Conservation (phyloP, 305 asterid species). For the Fraxinus dipetala region DNA sequence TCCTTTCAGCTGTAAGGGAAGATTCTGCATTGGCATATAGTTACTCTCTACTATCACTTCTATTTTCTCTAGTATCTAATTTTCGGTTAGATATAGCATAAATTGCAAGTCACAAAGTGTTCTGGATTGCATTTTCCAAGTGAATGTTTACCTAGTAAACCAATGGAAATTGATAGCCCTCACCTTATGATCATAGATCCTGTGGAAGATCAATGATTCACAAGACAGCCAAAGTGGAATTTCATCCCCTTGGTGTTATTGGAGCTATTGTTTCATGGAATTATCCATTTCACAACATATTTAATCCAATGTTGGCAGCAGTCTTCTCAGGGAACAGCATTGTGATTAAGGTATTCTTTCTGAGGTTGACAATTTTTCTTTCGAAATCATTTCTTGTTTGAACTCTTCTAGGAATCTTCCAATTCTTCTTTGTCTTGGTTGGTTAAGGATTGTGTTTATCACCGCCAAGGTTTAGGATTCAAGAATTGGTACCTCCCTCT, state of each 20-base stretch:
- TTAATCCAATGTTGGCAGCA: constrained; percentile 98
- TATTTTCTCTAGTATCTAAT: background rate
- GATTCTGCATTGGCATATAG: constrained; percentile 17
- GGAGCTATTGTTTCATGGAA: constrained; percentile 99
- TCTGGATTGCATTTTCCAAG: constrained; percentile 8
- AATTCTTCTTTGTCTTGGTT: background rate
- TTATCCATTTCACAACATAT: constrained; percentile 96
- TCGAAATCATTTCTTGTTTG: background rate
- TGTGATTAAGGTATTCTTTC: constrained; percentile 71
- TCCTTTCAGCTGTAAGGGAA: constrained; percentile 19
- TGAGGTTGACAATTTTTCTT: background rate
- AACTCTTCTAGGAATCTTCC: background rate
- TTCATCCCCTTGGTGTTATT: constrained; percentile 88
- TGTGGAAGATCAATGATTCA: constrained; percentile 97
- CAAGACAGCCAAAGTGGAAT: constrained; percentile 90
- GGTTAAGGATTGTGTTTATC: background rate
- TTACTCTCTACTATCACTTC: background rate
- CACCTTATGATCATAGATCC: constrained; percentile 51
- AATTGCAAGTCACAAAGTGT: background rate
- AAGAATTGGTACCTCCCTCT: background rate
- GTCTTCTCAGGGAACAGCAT: constrained; percentile 93
- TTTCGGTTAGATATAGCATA: constrained; percentile 2
- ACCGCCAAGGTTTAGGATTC: background rate
- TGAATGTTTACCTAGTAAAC: constrained; percentile 19
- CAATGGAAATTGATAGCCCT: constrained; percentile 11